phyloP scores from a whole-genome alignment of 257 asterid species.

The Solanum lignicaule region DNA sequence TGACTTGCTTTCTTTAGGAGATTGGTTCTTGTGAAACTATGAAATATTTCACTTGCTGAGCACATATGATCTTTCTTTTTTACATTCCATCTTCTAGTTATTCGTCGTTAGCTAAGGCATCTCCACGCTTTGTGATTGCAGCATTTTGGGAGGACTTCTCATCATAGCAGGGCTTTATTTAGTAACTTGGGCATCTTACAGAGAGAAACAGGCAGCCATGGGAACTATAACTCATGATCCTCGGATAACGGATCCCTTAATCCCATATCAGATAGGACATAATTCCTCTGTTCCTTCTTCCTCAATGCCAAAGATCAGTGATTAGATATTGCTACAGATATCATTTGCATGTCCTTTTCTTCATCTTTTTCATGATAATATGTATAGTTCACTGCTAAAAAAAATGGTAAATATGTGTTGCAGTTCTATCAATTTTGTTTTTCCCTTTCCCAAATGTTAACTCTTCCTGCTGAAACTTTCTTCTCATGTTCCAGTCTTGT shows the following conservation, averaged over 20 bases:
- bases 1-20: background rate
- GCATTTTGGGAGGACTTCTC: slow-evolving; percentile 79
- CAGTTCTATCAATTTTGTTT: background rate
- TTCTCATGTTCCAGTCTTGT: too few relatives aligned
- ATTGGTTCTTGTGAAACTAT: background rate
- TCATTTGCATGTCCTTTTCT: background rate
- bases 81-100: background rate
- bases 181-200: slow-evolving; percentile 90
- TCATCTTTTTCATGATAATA: background rate
- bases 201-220: slow-evolving; percentile 32
- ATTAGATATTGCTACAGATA: slow-evolving; percentile 12
- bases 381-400: background rate
- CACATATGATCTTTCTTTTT: background rate
- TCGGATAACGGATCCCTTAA: slow-evolving; percentile 39
- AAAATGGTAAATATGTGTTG: background rate
- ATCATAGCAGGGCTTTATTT: slow-evolving; percentile 80
- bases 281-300: slow-evolving; percentile 52
- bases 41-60: background rate
- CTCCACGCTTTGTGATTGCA: slow-evolving; percentile 13
- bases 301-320: slow-evolving; percentile 38
- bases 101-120: background rate
- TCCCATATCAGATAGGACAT: slow-evolving; percentile 43
- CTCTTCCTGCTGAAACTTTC: too few relatives aligned
- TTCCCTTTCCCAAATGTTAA: too few relatives aligned
- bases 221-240: slow-evolving; percentile 20